Evolutionary conservation across 805 yeast species (phyloP), one percentile per base, ranked within the genome.

Genomic region (Ascoidea rubescens): DNA sequence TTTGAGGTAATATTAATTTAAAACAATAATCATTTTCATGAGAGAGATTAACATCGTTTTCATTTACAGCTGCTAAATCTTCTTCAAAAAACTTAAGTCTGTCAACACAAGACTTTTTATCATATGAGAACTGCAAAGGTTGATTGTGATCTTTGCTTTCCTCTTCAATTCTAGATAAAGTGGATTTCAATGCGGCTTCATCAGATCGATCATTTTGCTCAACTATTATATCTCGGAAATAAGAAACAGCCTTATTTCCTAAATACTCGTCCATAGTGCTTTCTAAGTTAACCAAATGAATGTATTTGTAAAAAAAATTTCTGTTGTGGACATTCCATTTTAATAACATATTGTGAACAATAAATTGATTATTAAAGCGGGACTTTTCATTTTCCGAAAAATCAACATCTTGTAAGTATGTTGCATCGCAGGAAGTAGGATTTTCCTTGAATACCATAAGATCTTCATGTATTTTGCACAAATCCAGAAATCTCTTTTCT

Each of bases 291-390:
- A 78, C 63, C 48, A 74, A 67, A 53, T 77, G 76, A 30, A 80
- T 62, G 59, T 84, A 87, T 47, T 79, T 74, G 62, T 77, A 74
- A 48, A 87, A 67, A 10, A 77, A 68, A 59, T 88, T 79, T 52
- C 96, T 70, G 7, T 81, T 74, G 3, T 68, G 62, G 55, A 84
- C 81, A 64, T 85, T 83, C 96, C 96, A 89, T 58, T 80, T 84
- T 58, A 89, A 62, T 59, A 82, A 78, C 64, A 87, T 72, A 52
- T 83, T 79, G 58, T 88, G 89, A 28, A 87, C 67, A 54, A 82
- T 77, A 64, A 84, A 87, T 49, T 88, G 69, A 62, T 90, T 89
- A 54, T 74, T 75, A 65, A 78, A 84, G 16, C 56, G 58, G 17
- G 28, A 42, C 42, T 54, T 51, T n/a, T 49, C 48, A 5, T 49